Evolutionary conservation across 441 rosid species (phyloP).

Genomic region (Omphalea diandra): DNA sequence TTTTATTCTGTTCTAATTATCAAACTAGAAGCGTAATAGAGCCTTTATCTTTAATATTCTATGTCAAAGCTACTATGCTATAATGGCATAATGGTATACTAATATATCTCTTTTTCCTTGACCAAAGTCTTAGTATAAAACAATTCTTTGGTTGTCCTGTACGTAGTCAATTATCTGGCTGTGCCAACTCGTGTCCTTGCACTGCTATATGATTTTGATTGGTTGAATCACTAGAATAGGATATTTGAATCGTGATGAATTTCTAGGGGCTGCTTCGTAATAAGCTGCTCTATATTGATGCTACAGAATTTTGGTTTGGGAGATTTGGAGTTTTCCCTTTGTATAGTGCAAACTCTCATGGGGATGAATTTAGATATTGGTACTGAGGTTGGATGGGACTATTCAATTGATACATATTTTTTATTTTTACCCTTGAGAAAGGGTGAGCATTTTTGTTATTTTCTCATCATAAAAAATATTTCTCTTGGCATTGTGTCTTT

Average conservation of each 20-base stretch:
- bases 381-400: constrained; percentile 1
- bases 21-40: neutral
- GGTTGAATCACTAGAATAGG: neutral
- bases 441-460: neutral
- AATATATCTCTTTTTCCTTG: neutral
- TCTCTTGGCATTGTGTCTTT: neutral
- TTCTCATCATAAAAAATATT: neutral
- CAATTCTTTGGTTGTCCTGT: neutral
- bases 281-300: neutral
- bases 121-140: neutral
- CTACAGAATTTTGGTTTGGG: neutral
- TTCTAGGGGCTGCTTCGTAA: neutral
- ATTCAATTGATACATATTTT: too few species aligned
- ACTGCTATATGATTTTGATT: neutral
- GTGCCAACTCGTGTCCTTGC: neutral
- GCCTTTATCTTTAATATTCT: neutral
- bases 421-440: neutral
- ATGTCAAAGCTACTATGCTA: neutral
- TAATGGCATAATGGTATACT: neutral
- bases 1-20: neutral
- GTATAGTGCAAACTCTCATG: neutral
- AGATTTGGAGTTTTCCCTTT: neutral
- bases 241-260: neutral
- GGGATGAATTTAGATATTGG: neutral
- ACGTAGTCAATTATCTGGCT: neutral